Evolutionary conservation across 1,139 yeast species (phyloP).

Genomic region (Debaryomyces udenii): DNA sequence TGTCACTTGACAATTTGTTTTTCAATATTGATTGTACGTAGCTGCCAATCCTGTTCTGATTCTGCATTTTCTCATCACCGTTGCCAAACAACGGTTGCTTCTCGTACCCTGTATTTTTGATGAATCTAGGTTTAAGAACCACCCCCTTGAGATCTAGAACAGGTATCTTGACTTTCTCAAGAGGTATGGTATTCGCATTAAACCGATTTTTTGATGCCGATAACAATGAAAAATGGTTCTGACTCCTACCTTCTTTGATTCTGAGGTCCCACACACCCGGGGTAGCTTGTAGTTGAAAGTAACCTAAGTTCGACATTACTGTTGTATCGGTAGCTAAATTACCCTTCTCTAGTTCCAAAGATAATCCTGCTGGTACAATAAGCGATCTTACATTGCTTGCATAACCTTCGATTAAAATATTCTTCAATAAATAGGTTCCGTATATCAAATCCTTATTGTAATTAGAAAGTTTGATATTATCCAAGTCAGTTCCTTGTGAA

Average conservation of each 20-base stretch:
- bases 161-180: constrained; percentile 25
- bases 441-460: constrained; percentile 18
- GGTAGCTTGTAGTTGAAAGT: constrained; percentile 67
- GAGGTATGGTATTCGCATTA: constrained; percentile 25
- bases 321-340: constrained; percentile 48
- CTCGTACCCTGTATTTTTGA: constrained; percentile 46
- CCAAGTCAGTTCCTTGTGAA: constrained; percentile 53
- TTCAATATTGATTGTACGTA: constrained; percentile 8
- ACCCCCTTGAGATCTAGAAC: constrained; percentile 50
- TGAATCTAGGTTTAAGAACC: constrained; percentile 48
- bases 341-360: constrained; percentile 39
- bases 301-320: constrained; percentile 76
- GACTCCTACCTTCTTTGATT: constrained; percentile 41
- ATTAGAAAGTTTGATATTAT: constrained; percentile 52
- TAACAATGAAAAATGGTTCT: constrained; percentile 42
- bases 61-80: constrained; percentile 2
- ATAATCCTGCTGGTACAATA: constrained; percentile 53
- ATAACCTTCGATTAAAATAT: constrained; percentile 71
- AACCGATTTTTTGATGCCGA: constrained; percentile 36
- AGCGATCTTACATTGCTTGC: constrained; percentile 48
- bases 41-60: background rate
- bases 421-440: constrained; percentile 38
- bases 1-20: constrained; percentile 3
- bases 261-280: constrained; percentile 69
- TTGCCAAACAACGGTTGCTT: constrained; percentile 30